Base-by-base conservation (phyloP, 2,329 filamentous ascomycete genomes). In the Fusarium sp. region DNA sequence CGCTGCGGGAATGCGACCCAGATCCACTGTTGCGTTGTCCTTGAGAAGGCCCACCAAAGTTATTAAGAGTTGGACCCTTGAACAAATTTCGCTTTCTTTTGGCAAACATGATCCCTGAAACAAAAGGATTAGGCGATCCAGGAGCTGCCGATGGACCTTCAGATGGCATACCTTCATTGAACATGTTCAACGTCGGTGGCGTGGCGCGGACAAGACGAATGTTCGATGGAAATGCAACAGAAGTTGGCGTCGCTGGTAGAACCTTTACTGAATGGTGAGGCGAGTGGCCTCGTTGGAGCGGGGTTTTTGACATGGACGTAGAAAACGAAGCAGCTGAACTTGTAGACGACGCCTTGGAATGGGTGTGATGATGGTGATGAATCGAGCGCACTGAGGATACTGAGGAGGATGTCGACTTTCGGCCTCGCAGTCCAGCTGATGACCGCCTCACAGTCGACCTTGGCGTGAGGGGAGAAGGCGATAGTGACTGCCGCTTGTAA, bases 361-460 rank as follows among this genome's bases (percentile, higher is more conserved):
- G 95, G 2, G 91, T 90, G 76, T 96, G 92, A 53, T 91, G 89
- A 68, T 93, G 91, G 70, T 94, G 92, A 74, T 95, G 94, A 75
- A 98, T 93, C 44, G 92, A 96, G 60, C 96, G 90, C 58, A 99
- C 90, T 0, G 94, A 97, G 1, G 94, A 97, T 17, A 99, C 90
- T 0, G 94, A 98, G 0, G 94, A 97, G 0, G 94, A 97, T 0
- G 96, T 99, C 1, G 95, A 98, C 78, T 98, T 98, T 63, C 96
- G 89, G 37, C 96, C 95, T 28, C 94, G 89, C 44, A 98, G 86
- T 30, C 95, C 94, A 43, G 86, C 88, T 7, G 93, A 97, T 4
- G 93, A 89, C 35, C 94, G 91, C 13, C 96, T 89, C 73, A 96
- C 91, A 1, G 92, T 92, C 7, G 93, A 94, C 39, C 94, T 91